These are phyloP conservation scores for Geosmithia flava DNA, from an alignment of 2,329 filamentous ascomycete genomes.

Conservation along the genomic window DNA sequence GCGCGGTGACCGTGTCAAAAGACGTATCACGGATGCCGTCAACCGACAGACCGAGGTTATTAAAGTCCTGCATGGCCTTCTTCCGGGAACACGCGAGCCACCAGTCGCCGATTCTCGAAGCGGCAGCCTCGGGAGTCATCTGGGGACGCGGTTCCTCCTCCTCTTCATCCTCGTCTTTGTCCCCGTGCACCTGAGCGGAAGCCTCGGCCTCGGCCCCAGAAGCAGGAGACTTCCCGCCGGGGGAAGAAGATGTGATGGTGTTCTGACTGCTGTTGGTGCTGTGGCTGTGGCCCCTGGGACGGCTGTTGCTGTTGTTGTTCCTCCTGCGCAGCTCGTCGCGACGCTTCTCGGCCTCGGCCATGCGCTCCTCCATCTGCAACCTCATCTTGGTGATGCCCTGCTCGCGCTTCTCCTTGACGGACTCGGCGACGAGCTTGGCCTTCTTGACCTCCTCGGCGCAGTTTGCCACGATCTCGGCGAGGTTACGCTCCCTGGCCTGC, in stretches of 20 bases:
- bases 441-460: slow-evolving; percentile 76
- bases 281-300: slow-evolving; percentile 40
- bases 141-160: slow-evolving; percentile 18
- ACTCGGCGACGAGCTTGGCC: slow-evolving; percentile 72
- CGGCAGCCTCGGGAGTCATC: slow-evolving; percentile 50
- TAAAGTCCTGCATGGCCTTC: slow-evolving; percentile 52
- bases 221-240: no score
- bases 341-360: slow-evolving; percentile 64
- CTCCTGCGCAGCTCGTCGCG: slow-evolving; percentile 50
- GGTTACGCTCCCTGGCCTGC: slow-evolving; percentile 64
- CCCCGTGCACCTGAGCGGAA: no score
- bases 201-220: slow-evolving; percentile 32
- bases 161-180: no score
- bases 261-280: slow-evolving; percentile 37
- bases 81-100: slow-evolving; percentile 51
- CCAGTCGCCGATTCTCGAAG: slow-evolving; percentile 52
- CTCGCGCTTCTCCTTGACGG: slow-evolving; percentile 69
- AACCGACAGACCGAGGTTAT: slow-evolving; percentile 54
- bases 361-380: slow-evolving; percentile 66
- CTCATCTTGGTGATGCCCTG: slow-evolving; percentile 58
- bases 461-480: slow-evolving; percentile 68
- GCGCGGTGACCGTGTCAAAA: slow-evolving; percentile 61
- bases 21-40: slow-evolving; percentile 56
- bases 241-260: no score
- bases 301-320: slow-evolving; percentile 36